Conservation (phyloP, 2,329 filamentous ascomycete species). For the Colletotrichum cereale region DNA sequence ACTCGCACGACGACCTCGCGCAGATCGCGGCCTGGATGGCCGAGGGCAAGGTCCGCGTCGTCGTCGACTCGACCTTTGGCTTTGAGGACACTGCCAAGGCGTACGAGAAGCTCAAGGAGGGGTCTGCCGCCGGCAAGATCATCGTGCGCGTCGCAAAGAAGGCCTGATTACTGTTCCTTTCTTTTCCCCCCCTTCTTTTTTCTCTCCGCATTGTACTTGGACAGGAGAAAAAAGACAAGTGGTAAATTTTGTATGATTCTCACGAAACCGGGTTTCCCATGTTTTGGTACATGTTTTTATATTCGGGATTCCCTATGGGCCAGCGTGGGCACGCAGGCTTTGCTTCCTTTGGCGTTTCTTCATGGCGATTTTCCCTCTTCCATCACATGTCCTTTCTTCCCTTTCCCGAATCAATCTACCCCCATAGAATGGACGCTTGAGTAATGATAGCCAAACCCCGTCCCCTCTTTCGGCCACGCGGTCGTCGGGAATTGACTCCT, state of each 20-base stretch:
- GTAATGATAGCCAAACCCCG: not conserved
- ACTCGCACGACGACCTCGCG: conserved; percentile 59
- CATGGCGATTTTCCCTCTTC: not conserved
- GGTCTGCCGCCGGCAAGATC: conserved; percentile 72
- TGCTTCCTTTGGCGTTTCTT: not conserved
- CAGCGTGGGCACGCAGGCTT: not conserved
- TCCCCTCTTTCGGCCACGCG: no score
- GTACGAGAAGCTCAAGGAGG: conserved; percentile 69
- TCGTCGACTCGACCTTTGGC: conserved; percentile 67
- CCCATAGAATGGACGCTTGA: not conserved
- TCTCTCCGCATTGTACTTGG: not conserved
- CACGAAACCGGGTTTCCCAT: not conserved
- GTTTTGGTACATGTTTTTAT: no score
- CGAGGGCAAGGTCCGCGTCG: conserved; percentile 68
- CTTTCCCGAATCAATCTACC: not conserved
- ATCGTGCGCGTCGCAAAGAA: conserved; percentile 52
- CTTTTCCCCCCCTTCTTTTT: no score
- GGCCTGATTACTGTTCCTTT: no score
- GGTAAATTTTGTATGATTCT: not conserved
- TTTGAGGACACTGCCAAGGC: conserved; percentile 69
- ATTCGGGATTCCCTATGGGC: not conserved
- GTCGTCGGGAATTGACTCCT: conserved; percentile 5
- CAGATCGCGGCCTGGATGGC: conserved; percentile 67
- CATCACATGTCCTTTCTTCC: not conserved
- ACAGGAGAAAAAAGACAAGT: no score